Conservation (phyloP, 2,329 filamentous ascomycete genomes). For the Stagonosporopsis tanaceti region DNA sequence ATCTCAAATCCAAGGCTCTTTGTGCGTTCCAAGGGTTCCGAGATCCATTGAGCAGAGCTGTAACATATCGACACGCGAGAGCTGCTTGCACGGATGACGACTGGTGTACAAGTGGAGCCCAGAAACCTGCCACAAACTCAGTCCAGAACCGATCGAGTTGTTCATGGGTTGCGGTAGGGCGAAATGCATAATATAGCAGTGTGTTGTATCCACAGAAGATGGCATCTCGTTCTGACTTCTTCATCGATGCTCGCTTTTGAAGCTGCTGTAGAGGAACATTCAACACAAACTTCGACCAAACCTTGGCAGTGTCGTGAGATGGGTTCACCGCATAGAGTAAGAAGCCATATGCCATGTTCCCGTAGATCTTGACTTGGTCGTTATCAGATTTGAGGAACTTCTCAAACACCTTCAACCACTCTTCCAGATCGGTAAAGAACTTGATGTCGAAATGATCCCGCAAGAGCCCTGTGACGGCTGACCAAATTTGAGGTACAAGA, state of each 20-base stretch:
- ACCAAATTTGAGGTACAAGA: constrained; percentile 88
- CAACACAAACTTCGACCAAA: constrained; percentile 46
- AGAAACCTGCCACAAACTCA: constrained; percentile 70
- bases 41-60: constrained; percentile 71
- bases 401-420: constrained; percentile 82
- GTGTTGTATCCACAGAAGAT: constrained; percentile 76
- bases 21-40: constrained; percentile 76
- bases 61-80: constrained; percentile 68
- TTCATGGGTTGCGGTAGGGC: constrained; percentile 70
- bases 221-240: constrained; percentile 67
- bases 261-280: constrained; percentile 40
- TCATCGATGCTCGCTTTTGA: constrained; percentile 64
- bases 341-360: constrained; percentile 85
- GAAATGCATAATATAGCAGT: constrained; percentile 59
- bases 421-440: constrained; percentile 74
- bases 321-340: constrained; percentile 78
- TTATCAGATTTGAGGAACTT: constrained; percentile 84
- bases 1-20: constrained; percentile 68
- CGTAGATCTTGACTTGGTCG: constrained; percentile 67
- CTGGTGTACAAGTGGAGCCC: constrained; percentile 51
- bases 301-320: constrained; percentile 63
- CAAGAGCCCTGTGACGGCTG: constrained; percentile 79
- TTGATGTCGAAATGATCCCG: constrained; percentile 66
- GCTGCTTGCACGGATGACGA: constrained; percentile 33
- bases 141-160: constrained; percentile 83